These are phyloP conservation scores for Tricladium varicosporioides DNA, from an alignment of 2,329 filamentous ascomycete genomes.

Conservation along the genomic window DNA sequence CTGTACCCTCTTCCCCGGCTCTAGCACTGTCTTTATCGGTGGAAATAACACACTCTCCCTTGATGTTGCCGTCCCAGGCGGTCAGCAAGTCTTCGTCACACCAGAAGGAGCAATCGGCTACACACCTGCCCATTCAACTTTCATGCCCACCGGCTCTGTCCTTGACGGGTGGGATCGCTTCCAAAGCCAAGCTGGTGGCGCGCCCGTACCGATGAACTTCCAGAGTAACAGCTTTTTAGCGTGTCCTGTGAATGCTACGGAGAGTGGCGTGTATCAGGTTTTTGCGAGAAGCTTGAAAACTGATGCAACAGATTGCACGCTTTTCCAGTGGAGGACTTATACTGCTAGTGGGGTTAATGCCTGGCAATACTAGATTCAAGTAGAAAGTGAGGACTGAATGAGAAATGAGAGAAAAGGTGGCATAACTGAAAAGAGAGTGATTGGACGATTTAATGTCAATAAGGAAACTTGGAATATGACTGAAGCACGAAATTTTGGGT, in stretches of 20 bases:
- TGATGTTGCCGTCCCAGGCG: conserved; percentile 8
- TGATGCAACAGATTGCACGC: not conserved
- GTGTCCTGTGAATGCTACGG: not conserved
- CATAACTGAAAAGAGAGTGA: not conserved
- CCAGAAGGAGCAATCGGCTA: conserved; percentile 54
- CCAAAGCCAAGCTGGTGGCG: not conserved
- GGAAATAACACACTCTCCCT: conserved; percentile 2
- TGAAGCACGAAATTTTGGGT: too few species aligned
- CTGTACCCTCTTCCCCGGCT: conserved; percentile 6
- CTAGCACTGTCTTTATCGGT: conserved; percentile 3
- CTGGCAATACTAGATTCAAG: conserved; percentile 5
- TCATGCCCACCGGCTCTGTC: conserved; percentile 50
- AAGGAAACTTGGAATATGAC: too few species aligned
- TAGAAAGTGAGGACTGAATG: not conserved
- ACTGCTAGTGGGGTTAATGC: not conserved
- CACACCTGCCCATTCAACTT: conserved; percentile 52
- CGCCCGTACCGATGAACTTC: conserved; percentile 1
- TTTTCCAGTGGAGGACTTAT: conserved; percentile 3
- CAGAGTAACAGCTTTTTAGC: not conserved
- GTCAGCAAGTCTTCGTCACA: conserved; percentile 49
- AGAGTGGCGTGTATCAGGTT: conserved; percentile 2
- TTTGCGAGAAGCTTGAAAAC: not conserved
- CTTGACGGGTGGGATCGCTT: conserved; percentile 1
- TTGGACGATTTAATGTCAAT: too few species aligned
- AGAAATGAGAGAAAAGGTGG: conserved; percentile 20